These are phyloP conservation scores for Debaryomyces hansenii DNA, from an alignment of 805 yeast genomes.

Conservation along the genomic window DNA sequence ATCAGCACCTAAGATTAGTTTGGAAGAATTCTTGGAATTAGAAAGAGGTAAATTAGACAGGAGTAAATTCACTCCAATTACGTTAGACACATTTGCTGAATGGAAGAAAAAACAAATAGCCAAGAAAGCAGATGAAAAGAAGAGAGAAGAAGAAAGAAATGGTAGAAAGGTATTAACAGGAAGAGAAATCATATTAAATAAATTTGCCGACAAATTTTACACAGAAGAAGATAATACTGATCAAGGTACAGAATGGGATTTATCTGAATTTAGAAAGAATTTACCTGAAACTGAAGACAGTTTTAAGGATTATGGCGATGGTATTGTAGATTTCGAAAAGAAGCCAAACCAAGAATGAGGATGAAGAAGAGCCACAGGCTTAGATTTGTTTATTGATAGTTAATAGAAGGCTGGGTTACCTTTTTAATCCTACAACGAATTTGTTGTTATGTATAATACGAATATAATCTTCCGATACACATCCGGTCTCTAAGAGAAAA, in stretches of 20 bases:
- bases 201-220: conserved; percentile 56
- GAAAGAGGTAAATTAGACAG: conserved; percentile 84
- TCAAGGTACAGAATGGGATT: conserved; percentile 54
- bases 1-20: conserved; percentile 81
- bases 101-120: conserved; percentile 79
- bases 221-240: conserved; percentile 50
- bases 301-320: conserved; percentile 76
- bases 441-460: background rate
- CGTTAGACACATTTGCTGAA: conserved; percentile 69
- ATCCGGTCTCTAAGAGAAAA: background rate
- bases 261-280: conserved; percentile 54
- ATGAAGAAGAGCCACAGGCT: background rate
- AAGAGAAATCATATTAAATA: conserved; percentile 63
- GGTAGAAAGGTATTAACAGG: conserved; percentile 61
- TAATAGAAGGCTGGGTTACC: background rate
- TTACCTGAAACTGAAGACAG: conserved; percentile 51
- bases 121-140: conserved; percentile 47
- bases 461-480: background rate
- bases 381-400: background rate
- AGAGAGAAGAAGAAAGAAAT: conserved; percentile 27
- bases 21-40: conserved; percentile 93
- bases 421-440: background rate
- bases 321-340: conserved; percentile 33
- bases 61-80: conserved; percentile 80
- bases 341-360: background rate